A percentile compares a stretch with the other conserved stretches of the same genome.
Conservation (phyloP, 176 grass and related monocot genomes). For the Bothriochloa decipiens region DNA sequence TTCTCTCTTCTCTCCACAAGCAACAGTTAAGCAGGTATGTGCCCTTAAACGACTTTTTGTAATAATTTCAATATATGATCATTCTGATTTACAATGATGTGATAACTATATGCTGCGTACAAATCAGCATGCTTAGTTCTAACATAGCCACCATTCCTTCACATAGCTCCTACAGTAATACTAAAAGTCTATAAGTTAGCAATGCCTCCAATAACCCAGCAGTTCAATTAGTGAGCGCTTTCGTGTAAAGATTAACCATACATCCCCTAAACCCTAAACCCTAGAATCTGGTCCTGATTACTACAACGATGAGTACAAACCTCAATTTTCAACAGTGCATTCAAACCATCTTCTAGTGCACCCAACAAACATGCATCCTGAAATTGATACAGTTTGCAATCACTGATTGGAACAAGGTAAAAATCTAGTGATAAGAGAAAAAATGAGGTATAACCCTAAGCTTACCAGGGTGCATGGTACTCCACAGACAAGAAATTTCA, state of each 20-base stretch:
- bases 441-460: neutral
- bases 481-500: conserved; percentile 71
- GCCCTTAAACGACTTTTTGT: neutral
- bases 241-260: neutral
- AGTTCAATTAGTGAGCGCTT: neutral
- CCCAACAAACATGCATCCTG: conserved; percentile 71
- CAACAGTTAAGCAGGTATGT: neutral
- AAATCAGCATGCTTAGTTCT: neutral
- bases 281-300: neutral
- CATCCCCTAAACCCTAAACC: too few relatives aligned
- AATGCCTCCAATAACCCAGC: neutral
- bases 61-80: neutral
- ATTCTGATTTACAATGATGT: neutral
- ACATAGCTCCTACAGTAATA: neutral
- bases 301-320: conserved; percentile 37
- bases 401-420: conserved; percentile 8
- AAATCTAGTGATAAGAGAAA: conserved; percentile 16
- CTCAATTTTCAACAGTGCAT: conserved; percentile 76
- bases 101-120: neutral
- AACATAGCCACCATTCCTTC: neutral
- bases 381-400: conserved; percentile 20
- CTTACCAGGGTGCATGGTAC: conserved; percentile 59
- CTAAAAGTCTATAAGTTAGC: neutral
- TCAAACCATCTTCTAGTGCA: conserved; percentile 74
- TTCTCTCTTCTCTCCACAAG: neutral